Percentiles rank a stretch among this genome's conserved stretches.
Conservation (phyloP, 768 basidiomycete species). For the Lyophyllum semitale region DNA sequence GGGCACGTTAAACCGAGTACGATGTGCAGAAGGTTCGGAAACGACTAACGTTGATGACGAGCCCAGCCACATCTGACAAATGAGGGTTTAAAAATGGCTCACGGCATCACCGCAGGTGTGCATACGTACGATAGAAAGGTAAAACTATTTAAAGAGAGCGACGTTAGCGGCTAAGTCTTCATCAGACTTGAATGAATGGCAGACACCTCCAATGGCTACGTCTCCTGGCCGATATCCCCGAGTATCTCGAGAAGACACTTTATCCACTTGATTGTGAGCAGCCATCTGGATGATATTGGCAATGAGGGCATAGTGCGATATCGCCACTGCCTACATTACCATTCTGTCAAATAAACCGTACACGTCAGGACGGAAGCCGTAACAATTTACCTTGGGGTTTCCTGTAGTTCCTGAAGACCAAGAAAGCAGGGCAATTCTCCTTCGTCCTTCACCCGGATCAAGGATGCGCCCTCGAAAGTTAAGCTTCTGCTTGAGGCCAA, state of each 20-base stretch:
- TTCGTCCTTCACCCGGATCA: conserved; percentile 54
- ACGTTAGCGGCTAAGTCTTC: conserved; percentile 13
- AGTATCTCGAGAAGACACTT: conserved; percentile 22
- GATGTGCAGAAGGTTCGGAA: conserved; percentile 1
- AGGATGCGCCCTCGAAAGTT: conserved; percentile 46
- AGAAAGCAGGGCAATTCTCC: conserved; percentile 59
- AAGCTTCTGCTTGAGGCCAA: conserved; percentile 20
- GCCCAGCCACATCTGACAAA: conserved; percentile 37
- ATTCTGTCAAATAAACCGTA: conserved; percentile 8
- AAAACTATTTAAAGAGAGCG: conserved; percentile 24
- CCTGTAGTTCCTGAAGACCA: conserved; percentile 76
- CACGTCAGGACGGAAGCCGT: neutral
- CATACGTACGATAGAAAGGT: conserved; percentile 46
- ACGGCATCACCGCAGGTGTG: conserved; percentile 32
- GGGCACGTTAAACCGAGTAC: conserved; percentile 12
- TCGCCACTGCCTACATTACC: conserved; percentile 45
- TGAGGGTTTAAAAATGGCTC: conserved; percentile 17
- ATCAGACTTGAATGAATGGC: neutral
- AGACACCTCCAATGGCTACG: conserved; percentile 40
- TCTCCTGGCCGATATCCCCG: conserved; percentile 51
- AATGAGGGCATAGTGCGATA: conserved; percentile 56
- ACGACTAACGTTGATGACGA: conserved; percentile 51
- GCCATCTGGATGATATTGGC: conserved; percentile 57
- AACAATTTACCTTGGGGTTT: conserved; percentile 51
- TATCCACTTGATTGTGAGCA: conserved; percentile 35